Percentiles rank a stretch among this genome's conserved stretches.
These are phyloP conservation scores for Metarhizium album DNA, from an alignment of 2,329 filamentous ascomycete genomes.

Conservation along the genomic window DNA sequence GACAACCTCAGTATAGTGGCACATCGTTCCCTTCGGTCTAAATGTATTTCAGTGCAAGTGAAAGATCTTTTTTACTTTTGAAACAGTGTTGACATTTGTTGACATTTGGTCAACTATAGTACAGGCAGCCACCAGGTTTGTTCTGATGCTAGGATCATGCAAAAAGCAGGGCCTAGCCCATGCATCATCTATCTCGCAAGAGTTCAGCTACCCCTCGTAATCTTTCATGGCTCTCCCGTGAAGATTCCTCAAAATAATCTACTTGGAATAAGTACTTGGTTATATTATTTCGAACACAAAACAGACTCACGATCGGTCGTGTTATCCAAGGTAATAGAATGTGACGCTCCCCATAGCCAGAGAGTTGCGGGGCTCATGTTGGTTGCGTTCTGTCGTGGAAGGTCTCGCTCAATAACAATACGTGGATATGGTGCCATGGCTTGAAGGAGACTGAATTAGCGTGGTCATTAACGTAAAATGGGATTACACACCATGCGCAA, in stretches of 20 bases:
- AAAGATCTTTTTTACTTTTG: too few species aligned
- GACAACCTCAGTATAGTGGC: background rate
- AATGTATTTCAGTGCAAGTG: background rate
- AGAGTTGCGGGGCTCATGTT: conserved; percentile 10
- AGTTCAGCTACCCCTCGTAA: conserved; percentile 7
- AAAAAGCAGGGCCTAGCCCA: background rate
- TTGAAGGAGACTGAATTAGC: background rate
- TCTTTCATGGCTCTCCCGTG: conserved; percentile 7
- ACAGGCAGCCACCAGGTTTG: background rate
- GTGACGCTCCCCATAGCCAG: conserved; percentile 12
- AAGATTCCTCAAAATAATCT: conserved; percentile 6
- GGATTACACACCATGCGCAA: conserved; percentile 5
- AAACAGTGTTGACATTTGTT: too few species aligned
- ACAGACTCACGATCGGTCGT: conserved; percentile 9
- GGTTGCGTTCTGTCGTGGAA: conserved; percentile 6
- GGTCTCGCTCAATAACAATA: conserved; percentile 7
- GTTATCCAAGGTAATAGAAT: conserved; percentile 12
- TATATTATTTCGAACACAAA: background rate
- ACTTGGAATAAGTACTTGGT: background rate
- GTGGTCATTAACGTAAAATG: background rate
- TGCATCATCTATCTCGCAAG: conserved; percentile 6
- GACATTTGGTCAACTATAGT: background rate
- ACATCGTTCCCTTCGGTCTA: background rate
- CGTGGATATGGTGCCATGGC: conserved; percentile 7
- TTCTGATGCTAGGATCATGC: too few species aligned